Base-by-base conservation (phyloP, 1,284 basidiomycete species). In the Apiotrichum domesticum region DNA sequence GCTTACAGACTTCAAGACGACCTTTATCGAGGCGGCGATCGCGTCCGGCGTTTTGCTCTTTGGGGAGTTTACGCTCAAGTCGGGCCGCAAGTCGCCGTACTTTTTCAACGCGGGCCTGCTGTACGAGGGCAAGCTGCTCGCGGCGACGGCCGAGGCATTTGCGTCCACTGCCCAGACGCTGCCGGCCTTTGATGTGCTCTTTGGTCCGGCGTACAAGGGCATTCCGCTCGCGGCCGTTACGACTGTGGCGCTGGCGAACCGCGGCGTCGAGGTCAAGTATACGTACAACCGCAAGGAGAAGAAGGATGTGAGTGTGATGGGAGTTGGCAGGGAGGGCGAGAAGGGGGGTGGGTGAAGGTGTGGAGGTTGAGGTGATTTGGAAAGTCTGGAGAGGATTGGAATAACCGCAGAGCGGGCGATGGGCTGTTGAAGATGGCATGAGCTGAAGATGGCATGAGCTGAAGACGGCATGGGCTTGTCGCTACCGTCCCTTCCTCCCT, bases 201-300 rank as follows among this genome's bases (percentile, higher is more conserved):
- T 98, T 69, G 96, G 95, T 0, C 96, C 95, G 0, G 95, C 96
- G 3, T 98, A 98, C 81, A 98, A 98, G 79, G 95, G 93, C 43
- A 98, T 98, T 69, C 85, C 95, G 0, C 85, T 99, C 49, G 94
- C 92, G 0, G 88, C 95, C 0, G 85, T 88, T 46, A 93, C 94
- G 1, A 82, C 89, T 2, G 82, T 96, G 33, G 82, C 87, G 35
- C 81, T 98, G 39, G 53, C 62, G 4, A 57, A 59, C 51, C 47
- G 48, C 43, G 62, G 62, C 35, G 37, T 35, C 21, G 47, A 60
- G 46, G 35, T 33, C 7, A 56, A 43, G 35, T 81, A 85, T 60
- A 87, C 88, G 39, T 97, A 94, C 72, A 94, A 98, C 74, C 83
- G 95, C 44, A 98, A 98, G 78, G 96, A 98, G 76, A 87, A 82